These are phyloP conservation scores for Microbotryum violaceum DNA, from an alignment of 1,284 basidiomycete species.

Conservation along the genomic window DNA sequence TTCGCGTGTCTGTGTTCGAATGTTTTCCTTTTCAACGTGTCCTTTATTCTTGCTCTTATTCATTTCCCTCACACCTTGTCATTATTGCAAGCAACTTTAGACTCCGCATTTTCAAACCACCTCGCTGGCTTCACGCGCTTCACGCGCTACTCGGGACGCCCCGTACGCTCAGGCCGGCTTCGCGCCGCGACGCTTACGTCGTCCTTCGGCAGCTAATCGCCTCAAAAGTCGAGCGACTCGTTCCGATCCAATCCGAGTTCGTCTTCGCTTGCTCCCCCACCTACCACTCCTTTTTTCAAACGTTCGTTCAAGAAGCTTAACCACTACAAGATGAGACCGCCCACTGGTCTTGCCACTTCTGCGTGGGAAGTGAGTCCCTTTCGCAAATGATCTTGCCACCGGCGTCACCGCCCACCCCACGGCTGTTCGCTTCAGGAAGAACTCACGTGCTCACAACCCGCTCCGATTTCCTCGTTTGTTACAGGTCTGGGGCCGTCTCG, in stretches of 20 bases:
- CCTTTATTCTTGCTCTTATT: neutral
- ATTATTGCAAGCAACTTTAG: neutral
- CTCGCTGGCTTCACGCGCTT: neutral
- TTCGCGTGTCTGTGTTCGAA: neutral
- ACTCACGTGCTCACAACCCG: no score
- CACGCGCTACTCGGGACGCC: neutral
- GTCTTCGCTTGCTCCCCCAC: neutral
- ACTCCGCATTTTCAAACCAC: neutral
- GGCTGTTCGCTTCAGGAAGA: no score
- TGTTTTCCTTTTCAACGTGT: neutral
- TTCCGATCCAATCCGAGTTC: neutral
- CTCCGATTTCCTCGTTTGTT: no score
- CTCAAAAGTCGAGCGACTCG: neutral
- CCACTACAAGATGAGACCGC: no score
- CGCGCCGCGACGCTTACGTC: neutral
- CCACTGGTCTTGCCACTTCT: no score
- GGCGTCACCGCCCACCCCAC: no score
- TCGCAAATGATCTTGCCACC: no score
- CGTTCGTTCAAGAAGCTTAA: no score
- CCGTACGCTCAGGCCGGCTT: neutral
- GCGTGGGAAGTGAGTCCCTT: no score
- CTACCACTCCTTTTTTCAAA: neutral
- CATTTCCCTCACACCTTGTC: neutral
- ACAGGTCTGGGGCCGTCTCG: no score
- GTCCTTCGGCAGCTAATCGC: neutral